These are phyloP conservation scores for Phlyctochytrium planicorne DNA, from an alignment of 192 early-diverging fungal species.

Conservation along the genomic window DNA sequence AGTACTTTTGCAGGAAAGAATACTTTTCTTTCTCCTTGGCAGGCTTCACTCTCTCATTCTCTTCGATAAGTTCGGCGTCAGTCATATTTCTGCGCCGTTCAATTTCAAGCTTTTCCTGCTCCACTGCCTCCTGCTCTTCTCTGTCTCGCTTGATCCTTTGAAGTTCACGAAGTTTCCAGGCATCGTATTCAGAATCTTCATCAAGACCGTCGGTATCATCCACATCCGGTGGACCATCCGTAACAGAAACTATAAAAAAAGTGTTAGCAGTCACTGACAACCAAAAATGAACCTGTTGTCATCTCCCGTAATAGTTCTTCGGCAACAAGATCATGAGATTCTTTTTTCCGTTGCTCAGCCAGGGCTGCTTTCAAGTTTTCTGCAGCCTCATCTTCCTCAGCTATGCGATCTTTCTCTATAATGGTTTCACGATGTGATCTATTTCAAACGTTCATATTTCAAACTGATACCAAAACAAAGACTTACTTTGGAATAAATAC, in stretches of 20 bases:
- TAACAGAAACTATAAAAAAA: slow-evolving; percentile 19
- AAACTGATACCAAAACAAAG: background rate
- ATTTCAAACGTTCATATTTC: background rate
- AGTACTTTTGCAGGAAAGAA: slow-evolving; percentile 76
- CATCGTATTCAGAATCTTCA: slow-evolving; percentile 82
- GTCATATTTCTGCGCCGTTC: slow-evolving; percentile 79
- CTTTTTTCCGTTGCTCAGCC: slow-evolving; percentile 64
- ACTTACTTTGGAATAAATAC: slow-evolving; percentile 89
- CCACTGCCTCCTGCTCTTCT: slow-evolving; percentile 66
- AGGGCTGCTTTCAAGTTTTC: slow-evolving; percentile 49
- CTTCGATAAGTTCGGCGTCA: slow-evolving; percentile 74
- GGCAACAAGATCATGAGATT: slow-evolving; percentile 76
- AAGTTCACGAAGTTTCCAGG: slow-evolving; percentile 90
- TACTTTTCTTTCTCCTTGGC: slow-evolving; percentile 62
- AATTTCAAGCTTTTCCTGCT: slow-evolving; percentile 74
- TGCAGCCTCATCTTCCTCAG: slow-evolving; percentile 57
- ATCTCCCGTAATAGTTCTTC: slow-evolving; percentile 67
- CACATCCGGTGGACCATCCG: slow-evolving; percentile 53
- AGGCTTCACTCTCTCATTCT: slow-evolving; percentile 65
- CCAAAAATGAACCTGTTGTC: slow-evolving; percentile 51
- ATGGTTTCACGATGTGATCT: slow-evolving; percentile 56
- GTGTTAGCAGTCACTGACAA: slow-evolving; percentile 1
- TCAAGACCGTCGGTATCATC: slow-evolving; percentile 93
- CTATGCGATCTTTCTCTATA: slow-evolving; percentile 53
- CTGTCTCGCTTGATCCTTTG: slow-evolving; percentile 85